A percentile compares a stretch with the other conserved stretches of the same genome.
Conservation (phyloP, 2,329 filamentous ascomycete genomes). For the Diaporthe eres region DNA sequence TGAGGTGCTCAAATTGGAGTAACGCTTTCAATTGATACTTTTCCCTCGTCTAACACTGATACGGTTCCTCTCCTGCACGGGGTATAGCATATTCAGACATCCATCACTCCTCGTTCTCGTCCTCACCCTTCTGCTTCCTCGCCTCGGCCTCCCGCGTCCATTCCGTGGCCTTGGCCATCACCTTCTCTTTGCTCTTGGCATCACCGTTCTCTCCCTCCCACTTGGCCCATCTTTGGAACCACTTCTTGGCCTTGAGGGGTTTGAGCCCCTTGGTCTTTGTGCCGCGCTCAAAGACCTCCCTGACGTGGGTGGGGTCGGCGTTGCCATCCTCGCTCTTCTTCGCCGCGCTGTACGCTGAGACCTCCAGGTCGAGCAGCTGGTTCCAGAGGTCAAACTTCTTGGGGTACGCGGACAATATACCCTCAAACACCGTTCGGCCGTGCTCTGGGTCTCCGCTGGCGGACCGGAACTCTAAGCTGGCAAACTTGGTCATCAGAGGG, state of each 20-base stretch:
- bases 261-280: conserved; percentile 79
- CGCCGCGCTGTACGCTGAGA: conserved; percentile 67
- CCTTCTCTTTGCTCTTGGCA: conserved; percentile 77
- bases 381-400: conserved; percentile 96
- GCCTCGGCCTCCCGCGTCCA: conserved; percentile 71
- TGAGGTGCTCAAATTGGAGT: not conserved
- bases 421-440: conserved; percentile 94
- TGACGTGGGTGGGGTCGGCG: conserved; percentile 67
- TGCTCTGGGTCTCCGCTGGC: conserved; percentile 87
- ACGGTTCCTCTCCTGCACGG: not conserved
- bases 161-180: conserved; percentile 78
- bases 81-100: conserved; percentile 24
- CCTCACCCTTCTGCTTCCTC: conserved; percentile 51
- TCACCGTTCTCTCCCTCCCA: conserved; percentile 86
- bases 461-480: conserved; percentile 90
- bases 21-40: conserved; percentile 17
- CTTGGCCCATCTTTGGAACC: conserved; percentile 92
- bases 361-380: conserved; percentile 89
- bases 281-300: conserved; percentile 87
- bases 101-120: conserved; percentile 46
- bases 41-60: conserved; percentile 5
- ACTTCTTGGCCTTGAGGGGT: conserved; percentile 84
- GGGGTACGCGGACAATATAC: conserved; percentile 84
- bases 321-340: conserved; percentile 69
- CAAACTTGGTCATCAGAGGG: conserved; percentile 87